Percentiles rank a stretch among this genome's conserved stretches.
Conservation (phyloP, 257 asterid genomes). For the Nicotiana attenuata region DNA sequence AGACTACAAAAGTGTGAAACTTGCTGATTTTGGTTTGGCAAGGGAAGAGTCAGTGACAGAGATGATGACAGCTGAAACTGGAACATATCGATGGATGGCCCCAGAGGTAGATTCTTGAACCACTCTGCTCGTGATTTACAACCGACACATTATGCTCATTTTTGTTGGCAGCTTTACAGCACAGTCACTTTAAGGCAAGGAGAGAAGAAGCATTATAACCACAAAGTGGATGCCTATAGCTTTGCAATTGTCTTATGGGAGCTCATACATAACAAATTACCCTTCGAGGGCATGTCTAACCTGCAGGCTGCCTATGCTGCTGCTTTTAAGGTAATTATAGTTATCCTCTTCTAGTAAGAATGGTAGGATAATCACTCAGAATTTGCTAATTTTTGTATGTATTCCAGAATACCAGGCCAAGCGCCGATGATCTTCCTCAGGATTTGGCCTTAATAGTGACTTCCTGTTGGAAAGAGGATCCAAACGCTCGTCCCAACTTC, state of each 20-base stretch:
- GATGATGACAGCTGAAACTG: slow-evolving; percentile 99
- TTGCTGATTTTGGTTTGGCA: slow-evolving; percentile 93
- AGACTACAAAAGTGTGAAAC: slow-evolving; percentile 66
- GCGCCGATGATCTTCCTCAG: slow-evolving; percentile 67
- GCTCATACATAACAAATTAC: slow-evolving; percentile 66
- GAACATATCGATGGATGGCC: slow-evolving; percentile 98
- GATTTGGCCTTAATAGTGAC: slow-evolving; percentile 72
- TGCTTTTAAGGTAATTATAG: slow-evolving; percentile 67
- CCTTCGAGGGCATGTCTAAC: slow-evolving; percentile 90
- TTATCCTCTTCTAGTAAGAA: background rate
- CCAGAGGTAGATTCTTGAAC: slow-evolving; percentile 46
- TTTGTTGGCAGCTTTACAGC: slow-evolving; percentile 66
- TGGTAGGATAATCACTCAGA: background rate
- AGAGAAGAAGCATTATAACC: slow-evolving; percentile 92
- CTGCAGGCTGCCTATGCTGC: slow-evolving; percentile 98
- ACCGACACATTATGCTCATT: background rate
- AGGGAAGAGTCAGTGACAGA: slow-evolving; percentile 97
- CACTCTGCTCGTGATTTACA: background rate
- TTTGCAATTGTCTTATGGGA: slow-evolving; percentile 96
- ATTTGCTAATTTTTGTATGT: background rate
- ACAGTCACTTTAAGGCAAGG: slow-evolving; percentile 91
- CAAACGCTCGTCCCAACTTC: slow-evolving; percentile 77
- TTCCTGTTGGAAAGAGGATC: slow-evolving; percentile 87
- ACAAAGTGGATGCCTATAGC: slow-evolving; percentile 92
- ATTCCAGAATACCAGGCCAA: slow-evolving; percentile 77